A percentile compares a stretch with the other conserved stretches of the same genome.
phyloP scores from a whole-genome alignment of 208 protist species.

The Acanthamoeba healyi region DNA sequence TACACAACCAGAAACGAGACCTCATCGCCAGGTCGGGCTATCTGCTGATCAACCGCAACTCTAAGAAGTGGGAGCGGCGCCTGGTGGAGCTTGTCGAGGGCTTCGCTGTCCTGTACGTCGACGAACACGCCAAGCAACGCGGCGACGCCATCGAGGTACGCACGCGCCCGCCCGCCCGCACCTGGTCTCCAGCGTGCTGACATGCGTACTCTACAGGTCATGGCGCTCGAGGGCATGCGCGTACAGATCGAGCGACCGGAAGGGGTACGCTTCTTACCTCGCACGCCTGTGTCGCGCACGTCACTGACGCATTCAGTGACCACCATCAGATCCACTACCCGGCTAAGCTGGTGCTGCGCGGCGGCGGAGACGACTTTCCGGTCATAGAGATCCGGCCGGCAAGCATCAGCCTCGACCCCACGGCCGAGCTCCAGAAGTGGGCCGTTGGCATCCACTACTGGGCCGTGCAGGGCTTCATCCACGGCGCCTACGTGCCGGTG shows the following conservation, averaged over 20 bases:
- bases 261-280: background rate
- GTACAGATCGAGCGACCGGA: background rate
- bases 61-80: background rate
- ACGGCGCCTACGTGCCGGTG: conserved; percentile 39
- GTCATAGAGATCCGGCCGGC: background rate
- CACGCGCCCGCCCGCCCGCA: background rate
- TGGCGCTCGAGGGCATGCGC: conserved; percentile 29
- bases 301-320: too few species aligned
- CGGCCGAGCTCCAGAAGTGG: conserved; percentile 66
- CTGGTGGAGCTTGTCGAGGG: conserved; percentile 44
- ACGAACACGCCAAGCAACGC: background rate
- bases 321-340: background rate
- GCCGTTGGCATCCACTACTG: conserved; percentile 72
- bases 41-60: background rate
- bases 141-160: conserved; percentile 15
- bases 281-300: too few species aligned
- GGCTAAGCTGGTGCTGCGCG: background rate
- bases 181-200: background rate
- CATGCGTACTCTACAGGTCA: conserved; percentile 17
- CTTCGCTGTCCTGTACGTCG: conserved; percentile 46
- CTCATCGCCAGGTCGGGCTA: background rate
- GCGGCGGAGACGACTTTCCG: background rate
- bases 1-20: background rate
- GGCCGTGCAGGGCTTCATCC: background rate
- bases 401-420: background rate